These are phyloP conservation scores for Diaporthe sp. DNA, from an alignment of 2,329 filamentous ascomycete species.

Conservation along the genomic window DNA sequence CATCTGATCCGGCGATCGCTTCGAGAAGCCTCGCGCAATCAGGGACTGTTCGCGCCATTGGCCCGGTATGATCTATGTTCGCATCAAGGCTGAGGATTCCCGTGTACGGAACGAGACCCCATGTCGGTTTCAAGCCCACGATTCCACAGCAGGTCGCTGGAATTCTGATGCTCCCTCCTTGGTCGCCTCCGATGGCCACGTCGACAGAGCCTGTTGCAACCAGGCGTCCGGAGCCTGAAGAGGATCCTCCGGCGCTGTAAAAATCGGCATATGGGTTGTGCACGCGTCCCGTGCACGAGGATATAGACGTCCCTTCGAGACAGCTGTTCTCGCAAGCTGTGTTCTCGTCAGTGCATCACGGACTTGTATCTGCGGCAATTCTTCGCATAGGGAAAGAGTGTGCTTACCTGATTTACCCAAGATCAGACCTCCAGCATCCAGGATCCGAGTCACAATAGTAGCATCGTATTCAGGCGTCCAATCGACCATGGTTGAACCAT, in stretches of 20 bases:
- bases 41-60: constrained; percentile 56
- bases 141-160: constrained; percentile 51
- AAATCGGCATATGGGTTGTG: constrained; percentile 47
- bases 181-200: constrained; percentile 45
- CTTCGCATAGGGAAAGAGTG: too few species aligned
- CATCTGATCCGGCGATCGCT: constrained; percentile 60
- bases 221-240: constrained; percentile 50
- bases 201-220: constrained; percentile 45
- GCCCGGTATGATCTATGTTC: constrained; percentile 61
- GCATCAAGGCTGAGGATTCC: constrained; percentile 56
- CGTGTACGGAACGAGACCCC: constrained; percentile 60
- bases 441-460: constrained; percentile 45
- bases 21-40: constrained; percentile 56
- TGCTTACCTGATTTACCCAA: constrained; percentile 42
- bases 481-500: constrained; percentile 43
- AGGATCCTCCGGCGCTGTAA: constrained; percentile 50
- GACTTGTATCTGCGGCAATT: not conserved
- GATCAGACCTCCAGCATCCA: constrained; percentile 47
- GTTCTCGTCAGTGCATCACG: not conserved
- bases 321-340: constrained; percentile 51
- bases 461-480: constrained; percentile 46
- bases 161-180: constrained; percentile 51
- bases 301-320: constrained; percentile 48
- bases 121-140: constrained; percentile 56
- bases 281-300: constrained; percentile 48